Evolutionary conservation across 805 yeast species (phyloP), one percentile per base, ranked within the genome.

Genomic region (Saturnispora diversa): DNA sequence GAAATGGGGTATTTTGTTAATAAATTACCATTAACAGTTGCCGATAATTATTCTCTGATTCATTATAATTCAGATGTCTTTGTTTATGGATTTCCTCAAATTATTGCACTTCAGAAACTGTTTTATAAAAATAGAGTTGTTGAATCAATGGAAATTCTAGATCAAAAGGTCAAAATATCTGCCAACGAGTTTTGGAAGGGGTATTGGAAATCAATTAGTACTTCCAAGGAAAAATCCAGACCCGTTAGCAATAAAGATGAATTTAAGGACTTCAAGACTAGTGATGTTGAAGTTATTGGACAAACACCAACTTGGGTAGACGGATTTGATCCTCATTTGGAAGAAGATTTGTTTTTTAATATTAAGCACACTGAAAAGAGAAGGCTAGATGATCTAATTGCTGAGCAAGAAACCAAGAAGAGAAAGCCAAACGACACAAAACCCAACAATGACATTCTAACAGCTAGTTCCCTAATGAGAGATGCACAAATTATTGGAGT

Each of bases 81-180:
- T 1, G 66, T 75, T 0, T 75, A 69, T 58, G 83, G 84, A 1
- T 80, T 75, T 6, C 80, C 83, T 0, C 83, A 77, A 45, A 42
- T 77, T 12, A 59, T 63, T 28, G 54, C 72, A 1, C 54, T 71
- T 9, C 84, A 75, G 49, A 73, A 64, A 31, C 71, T 72, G 42
- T 74, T 62, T 51, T 75, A 68, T 53, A 73, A 71, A 49, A 68
- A 75, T 49, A 50, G 84, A 37, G 68, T 75, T 44, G 45, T 65
- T 40, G 51, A 51, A 6, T 56, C 65, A 19, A 44, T 43, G 0
- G 62, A 49, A 1, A 51, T 36, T 9, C 51, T 72, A 20, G 45
- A 47, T 1, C 53, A 47, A 6, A 66, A 62, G 37, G 44, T 76
- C 9, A 48, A 46, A 0, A 58, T 48, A 3, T 55, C 52, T 13